Conservation (phyloP, 2,329 filamentous ascomycete species). For the Neofusicoccum sp. region DNA sequence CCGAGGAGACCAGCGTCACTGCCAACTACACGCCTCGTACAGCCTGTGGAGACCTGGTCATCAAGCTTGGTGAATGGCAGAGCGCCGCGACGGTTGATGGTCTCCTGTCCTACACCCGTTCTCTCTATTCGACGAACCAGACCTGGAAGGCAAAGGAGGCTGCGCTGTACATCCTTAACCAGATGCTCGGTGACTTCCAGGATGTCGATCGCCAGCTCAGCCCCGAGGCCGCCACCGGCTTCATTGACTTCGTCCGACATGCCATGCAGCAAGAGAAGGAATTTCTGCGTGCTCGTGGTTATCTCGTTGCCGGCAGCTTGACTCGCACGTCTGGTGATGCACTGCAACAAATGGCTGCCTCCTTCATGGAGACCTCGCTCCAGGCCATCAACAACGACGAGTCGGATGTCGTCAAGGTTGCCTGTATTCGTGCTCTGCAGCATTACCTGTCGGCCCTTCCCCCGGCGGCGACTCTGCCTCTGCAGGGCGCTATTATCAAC, state of each 20-base stretch:
- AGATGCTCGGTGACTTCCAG: constrained; percentile 79
- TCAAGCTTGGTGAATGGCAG: constrained; percentile 92
- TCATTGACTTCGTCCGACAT: constrained; percentile 78
- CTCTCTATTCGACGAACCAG: constrained; percentile 63
- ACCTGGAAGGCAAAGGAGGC: constrained; percentile 75
- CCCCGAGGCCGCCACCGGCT: constrained; percentile 69
- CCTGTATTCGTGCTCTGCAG: constrained; percentile 86
- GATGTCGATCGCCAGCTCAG: constrained; percentile 75
- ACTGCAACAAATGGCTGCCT: constrained; percentile 58
- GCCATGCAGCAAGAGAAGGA: constrained; percentile 72
- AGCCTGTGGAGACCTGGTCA: constrained; percentile 86
- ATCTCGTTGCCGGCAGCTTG: constrained; percentile 80
- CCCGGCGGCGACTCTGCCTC: constrained; percentile 52
- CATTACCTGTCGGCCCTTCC: constrained; percentile 62
- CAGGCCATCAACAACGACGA: constrained; percentile 74
- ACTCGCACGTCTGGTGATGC: constrained; percentile 66
- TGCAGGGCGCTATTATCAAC: constrained; percentile 63
- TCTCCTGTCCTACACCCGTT: constrained; percentile 74
- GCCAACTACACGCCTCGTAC: constrained; percentile 95
- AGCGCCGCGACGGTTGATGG: constrained; percentile 75
- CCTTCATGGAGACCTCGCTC: constrained; percentile 72
- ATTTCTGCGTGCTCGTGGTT: constrained; percentile 83
- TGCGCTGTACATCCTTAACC: constrained; percentile 81
- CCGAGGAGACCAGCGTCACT: constrained; percentile 91
- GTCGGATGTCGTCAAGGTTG: constrained; percentile 87